A percentile compares a stretch with the other conserved stretches of the same genome.
These are phyloP conservation scores for Fusarium sp. DNA, from an alignment of 2,329 filamentous ascomycete species.

Conservation along the genomic window DNA sequence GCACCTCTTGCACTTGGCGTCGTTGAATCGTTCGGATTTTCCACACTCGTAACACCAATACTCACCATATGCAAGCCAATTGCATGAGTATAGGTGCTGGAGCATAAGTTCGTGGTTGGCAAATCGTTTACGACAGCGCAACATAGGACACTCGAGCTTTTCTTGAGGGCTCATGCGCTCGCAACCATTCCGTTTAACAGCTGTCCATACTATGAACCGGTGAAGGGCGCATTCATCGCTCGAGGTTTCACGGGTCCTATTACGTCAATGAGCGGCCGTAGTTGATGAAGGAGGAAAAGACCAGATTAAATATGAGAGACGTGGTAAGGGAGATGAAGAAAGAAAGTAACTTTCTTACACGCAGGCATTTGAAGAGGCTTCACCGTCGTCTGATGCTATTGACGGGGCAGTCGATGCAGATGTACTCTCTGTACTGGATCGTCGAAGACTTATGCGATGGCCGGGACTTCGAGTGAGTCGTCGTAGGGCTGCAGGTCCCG, in stretches of 20 bases:
- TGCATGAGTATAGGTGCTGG: conserved; percentile 61
- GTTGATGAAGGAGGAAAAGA: background rate
- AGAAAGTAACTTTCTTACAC: conserved; percentile 48
- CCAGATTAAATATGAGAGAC: conserved; percentile 5
- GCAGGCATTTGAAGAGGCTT: conserved; percentile 44
- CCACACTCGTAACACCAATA: conserved; percentile 68
- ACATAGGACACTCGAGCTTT: conserved; percentile 62
- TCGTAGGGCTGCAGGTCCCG: conserved; percentile 49
- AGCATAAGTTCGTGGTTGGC: conserved; percentile 65
- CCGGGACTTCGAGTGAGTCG: conserved; percentile 48
- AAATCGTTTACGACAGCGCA: conserved; percentile 62
- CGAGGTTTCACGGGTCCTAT: conserved; percentile 57
- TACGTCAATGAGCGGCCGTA: conserved; percentile 27
- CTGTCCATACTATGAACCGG: conserved; percentile 67
- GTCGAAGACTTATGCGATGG: conserved; percentile 49
- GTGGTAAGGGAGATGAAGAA: conserved; percentile 5
- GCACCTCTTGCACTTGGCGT: conserved; percentile 62
- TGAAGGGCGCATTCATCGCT: conserved; percentile 63
- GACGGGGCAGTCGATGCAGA: conserved; percentile 44
- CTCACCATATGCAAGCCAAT: conserved; percentile 61
- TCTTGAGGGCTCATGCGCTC: conserved; percentile 60
- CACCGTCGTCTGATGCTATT: conserved; percentile 40
- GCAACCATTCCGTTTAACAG: conserved; percentile 64
- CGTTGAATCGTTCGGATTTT: conserved; percentile 63
- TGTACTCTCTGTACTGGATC: conserved; percentile 48